Base-by-base conservation (phyloP, 2,329 filamentous ascomycete species). In the Aspergillus sp. region DNA sequence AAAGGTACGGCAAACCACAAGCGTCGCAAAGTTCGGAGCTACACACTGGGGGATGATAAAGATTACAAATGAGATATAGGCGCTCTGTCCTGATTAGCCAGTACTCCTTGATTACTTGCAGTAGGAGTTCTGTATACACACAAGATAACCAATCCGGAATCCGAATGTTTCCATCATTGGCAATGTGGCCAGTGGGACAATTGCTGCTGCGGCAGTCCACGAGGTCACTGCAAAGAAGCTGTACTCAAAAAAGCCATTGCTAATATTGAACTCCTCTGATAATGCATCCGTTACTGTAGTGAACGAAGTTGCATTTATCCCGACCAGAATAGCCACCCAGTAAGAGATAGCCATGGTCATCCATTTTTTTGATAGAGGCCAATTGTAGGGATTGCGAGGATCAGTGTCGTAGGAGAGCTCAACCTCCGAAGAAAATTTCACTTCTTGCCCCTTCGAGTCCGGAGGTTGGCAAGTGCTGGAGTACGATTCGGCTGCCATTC, bases 141-240 rank as follows among this genome's bases (percentile, higher is more conserved):
- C 50, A 43, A 47, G 17, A 43, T 48, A 53, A 7, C 50, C 50
- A 17, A 48, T 37, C 15, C 41, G 43, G 35, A 55, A 55, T 2
- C 56, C 56, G 9, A 55, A 57, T n/a, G 55, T 52, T 19, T 58
- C 56, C 49, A 56, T 53, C 6, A 56, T 39, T 0, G 56, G 56
- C 10, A 58, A 50, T 5, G 55, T 53, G 32, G 48, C 49, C 7
- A 58, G 45, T 3, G 54, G 53, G 7, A 54, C 52, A 25, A 54
- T 45, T 7, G 53, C 54, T 3, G 54, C 56, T 0, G 54, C 53
- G 3, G 50, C 44, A 10, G 54, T 54, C 56, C 56, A 58, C 0
- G 56, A 49, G 3, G 54, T 53, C 2, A 58, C 56, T 1, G 52
- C 48, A 45, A 55, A 58, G 45, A 57, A 58, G 4, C 51, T 53